Base-by-base conservation (phyloP, 2,329 filamentous ascomycete genomes). In the Fusarium scirpi region DNA sequence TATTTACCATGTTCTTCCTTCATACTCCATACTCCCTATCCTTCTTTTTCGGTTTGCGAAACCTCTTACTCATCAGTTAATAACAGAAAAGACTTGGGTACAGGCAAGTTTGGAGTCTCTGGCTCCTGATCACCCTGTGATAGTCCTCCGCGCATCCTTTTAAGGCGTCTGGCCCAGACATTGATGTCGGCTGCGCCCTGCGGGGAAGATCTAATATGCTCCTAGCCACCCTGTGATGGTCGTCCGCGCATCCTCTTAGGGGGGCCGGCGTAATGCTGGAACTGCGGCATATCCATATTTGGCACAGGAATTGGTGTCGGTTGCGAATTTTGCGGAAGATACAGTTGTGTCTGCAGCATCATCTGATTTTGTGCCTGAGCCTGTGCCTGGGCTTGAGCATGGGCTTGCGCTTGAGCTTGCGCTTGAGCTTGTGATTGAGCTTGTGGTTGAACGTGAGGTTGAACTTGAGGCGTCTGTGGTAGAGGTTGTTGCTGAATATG, bases 231-330 rank as follows among this genome's bases (percentile, higher is more conserved):
- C 44, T 74, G 70, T 27, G 74, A 74, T 46, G 72, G 65, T 25
- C 73, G 65, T 12, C 75, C 73, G 15, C 77, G 79, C 45, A 76
- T 75, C 43, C 77, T 74, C 65, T 77, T 79, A 9, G 73, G 62
- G n/a, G 75, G 74, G 5, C 73, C 73, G 8, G 70, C 66, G 44
- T 77, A 80, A 40, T 74, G 74, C 51, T 74, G 76, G 30, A 77
- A 80, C n/a, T n/a, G n/a, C 32, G 70, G 70, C 68, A 78, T 74
- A 11, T 72, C 71, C 58, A 77, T 72, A 11, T 70, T 71, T 8
- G 76, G 74, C 24, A 79, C 71, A 1, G 78, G 70, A 18, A 79
- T 71, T 12, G 74, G 69, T 11, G 71, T 69, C 43, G 75, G 70
- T 10, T 70, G 67, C 10, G 75, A 62, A 46, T 72, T 72, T 15